Percentiles rank a stretch among this genome's conserved stretches.
Evolutionary conservation across 805 yeast species (phyloP).

Genomic region (Monosporozyma servazzii): DNA sequence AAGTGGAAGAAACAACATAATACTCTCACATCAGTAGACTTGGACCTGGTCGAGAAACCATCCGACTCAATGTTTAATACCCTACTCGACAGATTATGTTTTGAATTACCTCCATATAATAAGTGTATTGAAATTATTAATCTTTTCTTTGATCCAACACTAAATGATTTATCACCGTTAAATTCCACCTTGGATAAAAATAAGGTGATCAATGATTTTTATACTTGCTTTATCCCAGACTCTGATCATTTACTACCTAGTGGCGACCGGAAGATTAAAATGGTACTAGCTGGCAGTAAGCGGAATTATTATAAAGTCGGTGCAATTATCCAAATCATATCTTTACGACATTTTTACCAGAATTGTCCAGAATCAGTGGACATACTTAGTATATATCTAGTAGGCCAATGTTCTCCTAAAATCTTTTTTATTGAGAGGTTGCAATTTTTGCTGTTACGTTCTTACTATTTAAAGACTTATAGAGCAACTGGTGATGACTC

Average conservation of each 20-base stretch:
- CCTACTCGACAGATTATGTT: not conserved
- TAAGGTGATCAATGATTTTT: constrained; percentile 18
- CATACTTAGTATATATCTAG: constrained; percentile 15
- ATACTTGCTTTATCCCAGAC: constrained; percentile 9
- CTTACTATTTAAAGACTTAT: constrained; percentile 2
- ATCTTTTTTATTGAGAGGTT: constrained; percentile 22
- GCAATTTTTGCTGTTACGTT: constrained; percentile 21
- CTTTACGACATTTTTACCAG: constrained; percentile 10
- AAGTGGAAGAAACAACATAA: constrained; percentile 13
- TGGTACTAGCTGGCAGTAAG: constrained; percentile 9
- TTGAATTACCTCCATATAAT: constrained; percentile 18
- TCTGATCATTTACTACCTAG: constrained; percentile 3
- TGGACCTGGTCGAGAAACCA: constrained; percentile 8
- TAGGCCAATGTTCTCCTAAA: constrained; percentile 24
- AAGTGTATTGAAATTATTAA: constrained; percentile 8
- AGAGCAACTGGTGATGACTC: constrained; percentile 21
- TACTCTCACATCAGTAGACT: constrained; percentile 13
- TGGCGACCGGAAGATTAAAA: constrained; percentile 6
- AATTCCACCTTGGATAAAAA: constrained; percentile 12
- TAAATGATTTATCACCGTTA: constrained; percentile 9
- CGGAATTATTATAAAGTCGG: constrained; percentile 24
- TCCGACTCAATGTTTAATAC: not conserved
- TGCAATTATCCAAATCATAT: constrained; percentile 19
- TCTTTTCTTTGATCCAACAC: constrained; percentile 11
- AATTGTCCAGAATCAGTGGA: constrained; percentile 14